Conservation (phyloP, 2,329 filamentous ascomycete genomes). For the Neofusicoccum umdonicola region DNA sequence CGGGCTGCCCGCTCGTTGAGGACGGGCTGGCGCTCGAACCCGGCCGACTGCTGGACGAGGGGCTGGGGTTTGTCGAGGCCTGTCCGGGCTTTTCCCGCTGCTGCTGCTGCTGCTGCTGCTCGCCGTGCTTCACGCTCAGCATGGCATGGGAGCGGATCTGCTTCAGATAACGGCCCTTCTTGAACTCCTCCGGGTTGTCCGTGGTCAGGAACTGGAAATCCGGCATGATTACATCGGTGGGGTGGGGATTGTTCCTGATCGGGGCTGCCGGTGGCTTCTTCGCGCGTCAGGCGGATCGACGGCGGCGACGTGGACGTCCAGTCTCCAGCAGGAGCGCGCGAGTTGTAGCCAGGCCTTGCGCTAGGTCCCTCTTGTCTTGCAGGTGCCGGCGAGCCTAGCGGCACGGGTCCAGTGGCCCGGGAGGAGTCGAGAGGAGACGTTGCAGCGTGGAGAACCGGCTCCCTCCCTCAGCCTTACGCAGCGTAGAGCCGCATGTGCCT, state of each 20-base stretch:
- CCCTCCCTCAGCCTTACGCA: slow-evolving; percentile 4
- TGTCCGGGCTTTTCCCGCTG: slow-evolving; percentile 1
- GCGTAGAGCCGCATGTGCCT: background rate
- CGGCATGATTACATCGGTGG: slow-evolving; percentile 14
- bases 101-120: slow-evolving; percentile 10
- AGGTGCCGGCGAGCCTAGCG: background rate
- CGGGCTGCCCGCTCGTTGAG: background rate
- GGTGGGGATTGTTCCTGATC: slow-evolving; percentile 10
- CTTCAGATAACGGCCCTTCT: slow-evolving; percentile 17
- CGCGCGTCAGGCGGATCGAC: background rate
- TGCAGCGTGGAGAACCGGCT: slow-evolving; percentile 1
- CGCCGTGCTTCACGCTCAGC: slow-evolving; percentile 15
- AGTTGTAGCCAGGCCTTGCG: background rate
- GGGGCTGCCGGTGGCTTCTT: background rate
- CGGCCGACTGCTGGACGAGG: background rate
- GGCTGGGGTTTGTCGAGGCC: background rate
- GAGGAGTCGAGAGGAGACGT: slow-evolving; percentile 8
- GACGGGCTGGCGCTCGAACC: background rate
- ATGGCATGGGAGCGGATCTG: slow-evolving; percentile 18
- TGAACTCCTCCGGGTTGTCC: slow-evolving; percentile 17
- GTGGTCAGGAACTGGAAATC: slow-evolving; percentile 19
- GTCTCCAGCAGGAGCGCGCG: background rate
- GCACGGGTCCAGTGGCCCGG: background rate
- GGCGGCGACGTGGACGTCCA: background rate
- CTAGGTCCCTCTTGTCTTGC: background rate